Evolutionary conservation across 2,329 filamentous ascomycete species (phyloP), one percentile per base, ranked within the genome.

Genomic region (Dothideomycetidae sp.): DNA sequence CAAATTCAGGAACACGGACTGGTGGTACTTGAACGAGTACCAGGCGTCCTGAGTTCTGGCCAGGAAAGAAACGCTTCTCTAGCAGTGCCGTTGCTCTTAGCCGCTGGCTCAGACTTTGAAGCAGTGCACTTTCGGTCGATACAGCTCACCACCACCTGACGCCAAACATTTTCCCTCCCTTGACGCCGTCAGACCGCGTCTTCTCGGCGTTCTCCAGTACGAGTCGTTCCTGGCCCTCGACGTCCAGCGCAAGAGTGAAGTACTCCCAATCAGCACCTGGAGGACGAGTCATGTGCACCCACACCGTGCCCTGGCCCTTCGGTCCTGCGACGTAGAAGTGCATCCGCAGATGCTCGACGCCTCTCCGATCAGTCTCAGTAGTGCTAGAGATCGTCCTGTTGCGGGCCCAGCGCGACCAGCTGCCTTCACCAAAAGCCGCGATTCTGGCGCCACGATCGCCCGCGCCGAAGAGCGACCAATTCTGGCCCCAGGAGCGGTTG

Each of bases 291-390:
- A 93, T 74, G 55, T 94, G 84, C 37, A 93, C 62, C 46, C 75
- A 68, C 5, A 84, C 85, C 1, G 77, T 66, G 10, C 86, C 88
- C 16, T 70, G 70, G 37, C 78, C 81, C 21, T 71, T 62, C 2
- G 81, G 78, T 0, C 88, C 88, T 53, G 86, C 76, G 28, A 93
- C 77, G 54, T 90, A 75, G 56, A 94, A 94, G 48, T 84, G 76
- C 71, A 94, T 84, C 45, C 74, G 63, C 44, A 94, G 56, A 55
- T 94, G 85, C 44, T 92, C 78, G 13, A 75, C 76, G 3, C 86
- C 86, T 43, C 74, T 68, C 9, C 68, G 62, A 53, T 94, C 86
- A 5, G 70, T 83, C 43, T 73, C 73, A 14, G 73, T 62, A 12
- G 50, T 42, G 32, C 46, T 49, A 13, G 23, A 29, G 46, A 77